Percentiles rank a stretch among this genome's conserved stretches.
Conservation (phyloP, 257 asterid genomes). For the Capsicum chinense region DNA sequence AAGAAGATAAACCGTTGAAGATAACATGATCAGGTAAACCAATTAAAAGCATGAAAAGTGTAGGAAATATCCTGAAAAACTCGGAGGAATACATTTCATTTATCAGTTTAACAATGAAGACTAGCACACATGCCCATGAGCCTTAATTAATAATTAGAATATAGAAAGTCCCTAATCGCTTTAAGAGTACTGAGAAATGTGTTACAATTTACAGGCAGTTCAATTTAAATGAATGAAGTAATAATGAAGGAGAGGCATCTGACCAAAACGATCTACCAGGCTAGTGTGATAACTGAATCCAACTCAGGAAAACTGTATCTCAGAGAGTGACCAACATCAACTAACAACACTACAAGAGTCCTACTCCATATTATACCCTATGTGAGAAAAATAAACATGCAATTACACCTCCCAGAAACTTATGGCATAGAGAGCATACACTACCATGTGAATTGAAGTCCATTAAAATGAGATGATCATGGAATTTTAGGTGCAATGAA, state of each 20-base stretch:
- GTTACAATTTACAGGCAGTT: background rate
- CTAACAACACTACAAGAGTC: background rate
- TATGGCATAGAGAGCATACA: background rate
- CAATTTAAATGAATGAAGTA: background rate
- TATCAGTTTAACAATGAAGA: background rate
- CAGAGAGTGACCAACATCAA: background rate
- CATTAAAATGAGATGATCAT: constrained; percentile 3
- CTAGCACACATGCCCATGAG: background rate
- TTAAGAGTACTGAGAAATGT: background rate
- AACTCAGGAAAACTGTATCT: background rate
- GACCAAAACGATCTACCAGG: background rate
- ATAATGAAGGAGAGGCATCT: background rate
- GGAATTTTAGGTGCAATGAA: background rate
- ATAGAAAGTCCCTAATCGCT: background rate
- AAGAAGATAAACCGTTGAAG: background rate
- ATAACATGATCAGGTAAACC: background rate
- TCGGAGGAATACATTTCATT: background rate
- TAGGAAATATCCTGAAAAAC: background rate
- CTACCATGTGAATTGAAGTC: background rate
- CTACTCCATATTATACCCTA: background rate
- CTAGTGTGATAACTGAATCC: constrained; percentile 15
- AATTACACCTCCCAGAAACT: background rate
- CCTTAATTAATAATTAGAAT: constrained; percentile 11
- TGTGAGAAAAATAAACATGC: background rate
- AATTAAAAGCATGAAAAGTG: background rate